Conservation (phyloP, 345 rosid genomes). For the Citrus sinensis region DVS_A1.0 CM039164.1:21099001-21099500, state of each 20-base stretch:
- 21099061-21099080: no score
- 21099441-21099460: slow-evolving; percentile 52
- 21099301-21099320: slow-evolving; percentile 47
- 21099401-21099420: slow-evolving; percentile 52
- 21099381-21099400: slow-evolving; percentile 37
- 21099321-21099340: slow-evolving; percentile 41
- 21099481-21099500: neutral
- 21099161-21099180: no score
- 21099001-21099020: no score
- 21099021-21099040: no score
- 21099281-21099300: slow-evolving; percentile 40
- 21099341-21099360: slow-evolving; percentile 55
- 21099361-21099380: slow-evolving; percentile 62
- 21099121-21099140: no score
- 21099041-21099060: no score
- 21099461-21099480: slow-evolving; percentile 53
- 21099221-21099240: no score
- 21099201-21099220: no score
- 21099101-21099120: no score
- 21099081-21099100: no score
- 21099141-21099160: no score
- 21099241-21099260: neutral
- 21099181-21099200: no score
- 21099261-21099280: neutral
- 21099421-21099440: slow-evolving; percentile 41